Base-by-base conservation (phyloP, 179 eudicot genomes). In the Monotropa hypopitys region DNA sequence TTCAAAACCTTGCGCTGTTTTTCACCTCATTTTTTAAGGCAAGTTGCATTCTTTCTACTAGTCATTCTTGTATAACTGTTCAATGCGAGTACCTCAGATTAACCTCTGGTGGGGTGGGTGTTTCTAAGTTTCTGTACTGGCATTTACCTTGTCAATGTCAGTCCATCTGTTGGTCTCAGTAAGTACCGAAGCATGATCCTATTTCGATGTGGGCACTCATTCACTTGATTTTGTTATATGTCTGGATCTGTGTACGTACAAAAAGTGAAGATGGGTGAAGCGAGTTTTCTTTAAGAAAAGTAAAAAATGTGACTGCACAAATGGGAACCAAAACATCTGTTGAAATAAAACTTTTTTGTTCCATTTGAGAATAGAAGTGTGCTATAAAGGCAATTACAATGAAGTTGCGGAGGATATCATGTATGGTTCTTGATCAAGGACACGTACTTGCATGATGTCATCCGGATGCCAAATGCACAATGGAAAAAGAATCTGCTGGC, bases 1-100 rank as follows among this genome's bases (percentile, higher is more conserved):
- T 96, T 81, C 99, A 96, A 88, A 96, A 96, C 73, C 83, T 96
- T 85, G 98, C 98, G 5, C 89, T 96, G 74, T 96, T 96, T 75
- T 96, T 94, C 80, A 94, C 99, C 28, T 88, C 98, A 35, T 94
- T 96, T 80, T 96, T 71, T 80, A 96, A 96, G 97, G 99, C 76
- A 72, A 80, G 87, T 68, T 21, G 74, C 4, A 47, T 35, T 82
- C 70, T 32, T 74, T 21, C 46, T 72, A 40, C 23, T 15, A 38
- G 72, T 43, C 61, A 26, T 53, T 74, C 20, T 12, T 74, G 47
- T 50, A 42, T 13, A 70, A 70, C 74, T 43, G 40, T 0, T 3
- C 54, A 26, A 71, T 16, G 47, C 51, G 43, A 69, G 72, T 10
- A 18, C 18, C 72, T n/a, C 23, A 3, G 40, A 13, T 16, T 47